These are phyloP conservation scores for Penicillium lagena DNA, from an alignment of 495 filamentous ascomycete genomes.

Conservation along the genomic window DNA sequence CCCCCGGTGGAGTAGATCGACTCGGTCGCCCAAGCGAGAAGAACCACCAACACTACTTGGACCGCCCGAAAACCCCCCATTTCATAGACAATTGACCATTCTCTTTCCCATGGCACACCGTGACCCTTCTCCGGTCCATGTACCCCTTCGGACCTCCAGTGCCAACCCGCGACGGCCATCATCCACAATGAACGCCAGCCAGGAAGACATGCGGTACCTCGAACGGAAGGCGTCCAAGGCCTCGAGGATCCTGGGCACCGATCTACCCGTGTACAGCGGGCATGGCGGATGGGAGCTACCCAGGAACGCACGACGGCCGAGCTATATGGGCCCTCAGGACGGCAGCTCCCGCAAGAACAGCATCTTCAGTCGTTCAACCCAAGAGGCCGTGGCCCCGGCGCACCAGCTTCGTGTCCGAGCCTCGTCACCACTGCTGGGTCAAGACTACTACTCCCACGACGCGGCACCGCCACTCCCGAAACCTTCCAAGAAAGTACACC, in stretches of 20 bases:
- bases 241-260: slow-evolving; percentile 32
- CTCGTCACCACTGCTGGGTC: slow-evolving; percentile 37
- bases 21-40: background rate
- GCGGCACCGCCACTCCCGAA: slow-evolving; percentile 17
- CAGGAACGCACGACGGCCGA: slow-evolving; percentile 17
- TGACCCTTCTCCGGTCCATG: slow-evolving; percentile 16
- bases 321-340: slow-evolving; percentile 23
- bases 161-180: slow-evolving; percentile 10
- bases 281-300: slow-evolving; percentile 15
- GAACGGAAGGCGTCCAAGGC: slow-evolving; percentile 28
- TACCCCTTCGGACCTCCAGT: slow-evolving; percentile 28
- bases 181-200: slow-evolving; percentile 9
- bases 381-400: slow-evolving; percentile 12
- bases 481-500: slow-evolving; percentile 26
- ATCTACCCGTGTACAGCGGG: slow-evolving; percentile 18
- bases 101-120: slow-evolving; percentile 10
- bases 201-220: slow-evolving; percentile 9
- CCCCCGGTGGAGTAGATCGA: slow-evolving; percentile 1
- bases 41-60: background rate
- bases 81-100: background rate
- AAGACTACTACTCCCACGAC: slow-evolving; percentile 26
- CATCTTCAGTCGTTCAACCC: slow-evolving; percentile 21
- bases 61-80: background rate
- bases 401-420: slow-evolving; percentile 35
- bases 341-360: slow-evolving; percentile 13